These are phyloP conservation scores for Pythium folliculosum DNA, from an alignment of 352 stramenopile species.

Conservation along the genomic window DNA sequence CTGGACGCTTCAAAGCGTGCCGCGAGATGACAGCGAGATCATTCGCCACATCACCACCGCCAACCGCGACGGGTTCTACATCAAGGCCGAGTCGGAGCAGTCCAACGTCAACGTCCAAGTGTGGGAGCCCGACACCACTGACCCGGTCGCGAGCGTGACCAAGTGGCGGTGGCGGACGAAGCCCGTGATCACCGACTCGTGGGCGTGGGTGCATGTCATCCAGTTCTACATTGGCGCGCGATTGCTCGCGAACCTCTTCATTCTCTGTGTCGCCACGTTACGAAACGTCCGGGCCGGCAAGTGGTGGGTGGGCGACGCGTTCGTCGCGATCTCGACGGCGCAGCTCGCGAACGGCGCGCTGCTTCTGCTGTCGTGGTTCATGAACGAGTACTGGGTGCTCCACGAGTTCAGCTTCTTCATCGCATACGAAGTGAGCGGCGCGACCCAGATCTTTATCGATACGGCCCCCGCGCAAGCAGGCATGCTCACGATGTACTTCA, in stretches of 20 bases:
- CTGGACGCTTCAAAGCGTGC: conserved; percentile 2
- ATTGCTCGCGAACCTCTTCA: background rate
- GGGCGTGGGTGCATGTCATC: conserved; percentile 54
- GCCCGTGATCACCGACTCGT: conserved; percentile 38
- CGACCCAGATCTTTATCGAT: conserved; percentile 7
- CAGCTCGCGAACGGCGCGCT: conserved; percentile 36
- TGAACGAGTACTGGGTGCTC: conserved; percentile 48
- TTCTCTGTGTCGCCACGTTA: background rate
- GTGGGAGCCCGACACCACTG: conserved; percentile 1
- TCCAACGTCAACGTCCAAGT: conserved; percentile 24
- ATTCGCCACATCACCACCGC: conserved; percentile 4
- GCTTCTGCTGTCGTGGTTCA: conserved; percentile 39
- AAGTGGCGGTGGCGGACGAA: conserved; percentile 25
- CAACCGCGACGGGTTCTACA: conserved; percentile 16
- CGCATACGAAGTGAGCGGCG: conserved; percentile 32
- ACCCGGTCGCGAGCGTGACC: background rate
- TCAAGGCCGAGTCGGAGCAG: conserved; percentile 26
- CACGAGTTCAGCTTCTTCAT: conserved; percentile 32
- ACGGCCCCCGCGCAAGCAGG: background rate
- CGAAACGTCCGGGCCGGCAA: conserved; percentile 33
- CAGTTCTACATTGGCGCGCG: conserved; percentile 45
- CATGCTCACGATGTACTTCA: conserved; percentile 43
- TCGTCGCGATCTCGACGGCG: conserved; percentile 8
- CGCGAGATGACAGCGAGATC: background rate
- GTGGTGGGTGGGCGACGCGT: conserved; percentile 10